Evolutionary conservation across 495 filamentous ascomycete species (phyloP), one percentile per base, ranked within the genome.

Genomic region (Aspergillus nanangensis): DNA sequence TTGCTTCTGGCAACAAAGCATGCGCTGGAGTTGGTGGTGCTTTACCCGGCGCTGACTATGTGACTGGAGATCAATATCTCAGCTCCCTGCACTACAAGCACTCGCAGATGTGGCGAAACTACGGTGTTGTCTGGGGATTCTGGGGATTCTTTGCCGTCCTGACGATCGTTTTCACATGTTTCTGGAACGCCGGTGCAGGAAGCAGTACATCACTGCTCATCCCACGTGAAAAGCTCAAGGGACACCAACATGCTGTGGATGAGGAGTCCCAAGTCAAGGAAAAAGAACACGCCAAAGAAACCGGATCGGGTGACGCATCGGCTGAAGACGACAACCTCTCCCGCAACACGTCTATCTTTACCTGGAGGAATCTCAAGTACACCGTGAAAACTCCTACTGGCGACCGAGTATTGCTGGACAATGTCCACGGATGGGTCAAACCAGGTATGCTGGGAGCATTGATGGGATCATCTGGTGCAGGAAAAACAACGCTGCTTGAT

Each of bases 21-120:
- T 87, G 84, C 46, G 72, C 76, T 32, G 69, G 67, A 25, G 65
- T 86, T 11, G 58, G 67, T 31, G 75, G 76, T 14, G 68, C 76
- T 5, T 24, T 62, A 23, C 63, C 57, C 5, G 72, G 81, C 0
- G 58, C 67, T 13, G 67, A 58, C 8, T 65, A 48, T 36, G 58
- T 69, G 3, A 56, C 65, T 13, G 79, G 79, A 5, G 65, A 70
- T 5, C 53, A 65, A 5, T 82, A 81, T 44, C 55, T 81, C 4
- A 48, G 61, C 2, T 70, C 67, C 0, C 75, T 73, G 42, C 69
- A 66, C 10, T 82, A 81, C 55, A 69, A 61, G 33, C 61, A 66
- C 27, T 55, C 60, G 0, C 66, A 74, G 34, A 31, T 75, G 8
- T 76, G 72, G 72, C 60, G 70, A 13, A 76, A 76, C 47, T 71